Evolutionary conservation across 2,329 filamentous ascomycete species (phyloP).

Genomic region (Atkinsonella texensis): DNA sequence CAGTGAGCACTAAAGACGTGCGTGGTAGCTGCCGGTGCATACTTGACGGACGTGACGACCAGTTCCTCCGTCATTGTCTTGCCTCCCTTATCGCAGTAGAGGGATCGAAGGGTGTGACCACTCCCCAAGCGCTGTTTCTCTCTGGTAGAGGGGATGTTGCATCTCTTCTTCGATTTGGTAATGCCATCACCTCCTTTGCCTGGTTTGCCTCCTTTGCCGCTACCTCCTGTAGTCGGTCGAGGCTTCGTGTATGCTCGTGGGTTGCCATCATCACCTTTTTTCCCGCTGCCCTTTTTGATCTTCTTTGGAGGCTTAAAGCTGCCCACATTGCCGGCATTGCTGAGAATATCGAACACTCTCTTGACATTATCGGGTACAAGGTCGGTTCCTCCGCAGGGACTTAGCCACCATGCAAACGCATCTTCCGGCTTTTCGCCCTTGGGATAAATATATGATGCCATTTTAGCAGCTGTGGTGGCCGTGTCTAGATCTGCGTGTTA

Average conservation of each 20-base stretch:
- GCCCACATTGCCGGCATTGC: background rate
- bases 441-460: too few species aligned
- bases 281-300: background rate
- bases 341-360: background rate
- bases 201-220: background rate
- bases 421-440: slow-evolving; percentile 3
- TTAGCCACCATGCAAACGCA: slow-evolving; percentile 5
- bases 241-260: background rate
- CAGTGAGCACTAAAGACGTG: background rate
- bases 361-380: slow-evolving; percentile 7
- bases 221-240: background rate
- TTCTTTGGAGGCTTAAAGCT: background rate
- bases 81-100: background rate
- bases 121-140: background rate
- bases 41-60: background rate
- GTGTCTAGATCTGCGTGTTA: too few species aligned
- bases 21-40: background rate
- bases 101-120: background rate
- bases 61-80: background rate
- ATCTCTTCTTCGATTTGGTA: background rate
- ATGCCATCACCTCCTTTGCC: too few species aligned
- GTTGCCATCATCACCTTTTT: background rate
- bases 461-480: too few species aligned
- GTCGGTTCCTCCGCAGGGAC: slow-evolving; percentile 2
- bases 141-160: background rate